Evolutionary conservation across 805 yeast species (phyloP).

Genomic region (Lachancea mirantina): DNA sequence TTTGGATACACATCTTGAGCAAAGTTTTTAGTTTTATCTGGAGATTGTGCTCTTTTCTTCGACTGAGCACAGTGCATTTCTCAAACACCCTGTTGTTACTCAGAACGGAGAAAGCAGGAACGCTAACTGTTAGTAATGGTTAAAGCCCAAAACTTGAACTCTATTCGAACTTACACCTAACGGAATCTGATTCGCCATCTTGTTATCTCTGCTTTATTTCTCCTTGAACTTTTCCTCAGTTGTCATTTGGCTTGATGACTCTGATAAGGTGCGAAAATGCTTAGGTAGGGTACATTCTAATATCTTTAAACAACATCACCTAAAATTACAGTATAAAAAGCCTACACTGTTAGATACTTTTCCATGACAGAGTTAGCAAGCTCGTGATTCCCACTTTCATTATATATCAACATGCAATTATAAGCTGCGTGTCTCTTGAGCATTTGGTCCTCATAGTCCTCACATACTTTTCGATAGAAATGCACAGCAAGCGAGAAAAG

Average conservation of each 20-base stretch:
- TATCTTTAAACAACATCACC: neutral
- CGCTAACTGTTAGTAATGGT: no score
- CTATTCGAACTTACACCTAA: conserved; percentile 13
- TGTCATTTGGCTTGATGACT: no score
- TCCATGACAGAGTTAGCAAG: conserved; percentile 62
- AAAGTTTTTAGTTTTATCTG: conserved; percentile 26
- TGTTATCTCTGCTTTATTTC: neutral
- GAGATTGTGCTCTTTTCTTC: neutral
- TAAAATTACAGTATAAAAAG: conserved; percentile 6
- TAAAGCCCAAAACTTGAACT: no score
- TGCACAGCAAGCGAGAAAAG: conserved; percentile 63
- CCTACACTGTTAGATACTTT: conserved; percentile 48
- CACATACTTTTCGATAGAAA: conserved; percentile 66
- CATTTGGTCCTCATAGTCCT: conserved; percentile 48
- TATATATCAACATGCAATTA: conserved; percentile 69
- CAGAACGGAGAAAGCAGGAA: no score
- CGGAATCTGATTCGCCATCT: conserved; percentile 14
- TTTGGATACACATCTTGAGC: conserved; percentile 60
- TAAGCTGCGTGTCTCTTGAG: conserved; percentile 78
- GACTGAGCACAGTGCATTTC: no score
- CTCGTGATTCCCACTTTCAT: conserved; percentile 61
- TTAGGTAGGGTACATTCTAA: neutral
- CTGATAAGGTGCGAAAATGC: neutral
- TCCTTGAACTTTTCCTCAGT: no score
- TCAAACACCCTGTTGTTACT: no score